Conservation (phyloP, 2,329 filamentous ascomycete species). For the Monosporascus ibericus region DNA sequence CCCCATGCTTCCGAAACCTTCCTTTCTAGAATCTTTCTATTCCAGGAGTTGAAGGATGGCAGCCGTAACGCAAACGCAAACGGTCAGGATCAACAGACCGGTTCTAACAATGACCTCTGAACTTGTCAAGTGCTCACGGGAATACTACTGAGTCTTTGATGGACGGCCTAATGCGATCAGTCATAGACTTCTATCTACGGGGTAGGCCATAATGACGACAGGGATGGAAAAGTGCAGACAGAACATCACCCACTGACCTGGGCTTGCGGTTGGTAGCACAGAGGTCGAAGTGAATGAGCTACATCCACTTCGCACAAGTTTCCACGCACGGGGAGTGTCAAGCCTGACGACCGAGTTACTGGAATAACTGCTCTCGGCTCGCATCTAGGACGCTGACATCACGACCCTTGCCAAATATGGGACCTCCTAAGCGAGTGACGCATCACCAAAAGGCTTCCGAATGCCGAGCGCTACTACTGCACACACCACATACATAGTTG, state of each 20-base stretch:
- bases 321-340: slow-evolving; percentile 11
- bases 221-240: slow-evolving; percentile 8
- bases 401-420: slow-evolving; percentile 1
- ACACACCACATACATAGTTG: neutral
- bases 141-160: slow-evolving; percentile 11
- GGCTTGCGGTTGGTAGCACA: slow-evolving; percentile 7
- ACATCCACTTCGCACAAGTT: slow-evolving; percentile 13
- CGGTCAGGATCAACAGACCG: no score
- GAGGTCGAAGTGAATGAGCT: slow-evolving; percentile 11
- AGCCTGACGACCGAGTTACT: slow-evolving; percentile 10
- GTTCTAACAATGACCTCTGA: neutral
- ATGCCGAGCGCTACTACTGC: neutral
- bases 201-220: slow-evolving; percentile 18
- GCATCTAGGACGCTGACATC: slow-evolving; percentile 15
- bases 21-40: neutral
- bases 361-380: slow-evolving; percentile 14
- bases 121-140: neutral
- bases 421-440: neutral
- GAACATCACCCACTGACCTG: neutral
- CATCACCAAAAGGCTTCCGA: neutral
- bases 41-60: neutral
- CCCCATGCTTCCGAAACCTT: neutral
- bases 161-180: slow-evolving; percentile 12
- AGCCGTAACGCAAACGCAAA: neutral
- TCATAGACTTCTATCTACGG: slow-evolving; percentile 13